Evolutionary conservation across 164 flowering plant genomes (phyloP), one percentile per base, ranked within the genome.

Genomic region (Litsea cubeba): DNA sequence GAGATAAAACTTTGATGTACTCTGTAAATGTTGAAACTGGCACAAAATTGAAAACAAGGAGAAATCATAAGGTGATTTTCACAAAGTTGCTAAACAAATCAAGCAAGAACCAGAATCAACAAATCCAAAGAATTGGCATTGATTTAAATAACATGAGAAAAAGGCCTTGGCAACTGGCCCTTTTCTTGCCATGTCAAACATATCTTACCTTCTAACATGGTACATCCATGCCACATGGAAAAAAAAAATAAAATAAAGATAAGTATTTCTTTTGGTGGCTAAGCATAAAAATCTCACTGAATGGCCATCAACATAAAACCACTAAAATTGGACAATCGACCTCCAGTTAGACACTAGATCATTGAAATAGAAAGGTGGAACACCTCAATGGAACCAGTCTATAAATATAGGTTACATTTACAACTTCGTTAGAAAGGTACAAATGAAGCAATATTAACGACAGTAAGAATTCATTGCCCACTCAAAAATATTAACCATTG

Each of bases 21-120:
- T 91, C 89, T 7, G 97, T 96, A 62, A 96, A 96, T 49, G 78
- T 80, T 46, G 90, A 75, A 84, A 85, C 99, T 95, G 94, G 84
- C 85, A 77, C 24, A 65, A 51, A 51, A 12, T 54, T 11, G 60
- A 54, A 54, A 40, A 5, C n/a, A 54, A 14, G 60, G n/a, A 54
- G n/a, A 54, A 54, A 54, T 17, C 60, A 54, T 17, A 15, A 54
- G 7, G 20, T 54, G n/a, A 15, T 54, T 54, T 18, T 14, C 60
- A 17, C n/a, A 20, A 17, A 54, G 60, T 54, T 54, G 1, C 60
- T 15, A 5, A 54, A 54, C n/a, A 3, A 54, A 54, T 17, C 20
- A 54, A 40, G 11, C 46, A 54, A 54, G 5, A 54, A 54, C 12
- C 60, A 54, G 60, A 54, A 54, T 54, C 18, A 54, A 54, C 18